Percentiles rank a stretch among this genome's conserved stretches.
Conservation (phyloP, 306 rosid species). For the Vigna reflexopilosa region DNA sequence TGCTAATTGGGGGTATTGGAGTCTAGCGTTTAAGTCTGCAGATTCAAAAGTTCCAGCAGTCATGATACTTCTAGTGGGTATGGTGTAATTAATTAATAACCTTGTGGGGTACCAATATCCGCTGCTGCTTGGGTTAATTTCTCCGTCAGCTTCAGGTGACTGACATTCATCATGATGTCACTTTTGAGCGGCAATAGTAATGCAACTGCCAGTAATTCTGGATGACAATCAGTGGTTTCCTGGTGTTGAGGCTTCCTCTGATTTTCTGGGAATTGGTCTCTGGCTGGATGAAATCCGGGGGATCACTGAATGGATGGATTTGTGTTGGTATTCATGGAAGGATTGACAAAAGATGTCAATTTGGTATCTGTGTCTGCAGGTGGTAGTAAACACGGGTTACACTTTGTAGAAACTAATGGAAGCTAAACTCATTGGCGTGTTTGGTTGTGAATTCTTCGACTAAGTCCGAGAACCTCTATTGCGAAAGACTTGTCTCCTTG, state of each 20-base stretch:
- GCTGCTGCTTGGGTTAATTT: constrained; percentile 3
- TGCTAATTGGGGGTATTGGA: constrained; percentile 49
- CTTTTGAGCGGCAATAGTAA: constrained; percentile 45
- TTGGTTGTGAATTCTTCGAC: constrained; percentile 49
- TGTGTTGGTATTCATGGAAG: constrained; percentile 45
- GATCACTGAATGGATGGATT: constrained; percentile 44
- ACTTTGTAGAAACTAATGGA: constrained; percentile 44
- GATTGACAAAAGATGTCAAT: constrained; percentile 47
- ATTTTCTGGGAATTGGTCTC: constrained; percentile 43
- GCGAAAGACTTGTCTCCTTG: constrained; percentile 41
- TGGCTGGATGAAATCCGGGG: constrained; percentile 39
- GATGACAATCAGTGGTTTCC: constrained; percentile 33
- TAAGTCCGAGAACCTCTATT: constrained; percentile 46
- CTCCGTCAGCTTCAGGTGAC: constrained; percentile 57
- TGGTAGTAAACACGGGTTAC: constrained; percentile 47
- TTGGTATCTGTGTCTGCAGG: constrained; percentile 52
- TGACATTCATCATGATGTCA: constrained; percentile 58
- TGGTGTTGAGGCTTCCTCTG: constrained; percentile 36
- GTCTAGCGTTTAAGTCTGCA: constrained; percentile 48
- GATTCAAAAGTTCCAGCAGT: constrained; percentile 48
- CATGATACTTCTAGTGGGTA: not conserved
- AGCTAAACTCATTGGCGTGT: constrained; percentile 48
- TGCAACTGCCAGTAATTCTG: constrained; percentile 37
- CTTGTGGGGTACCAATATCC: constrained; percentile 33
- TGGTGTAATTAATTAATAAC: constrained; percentile 45